A percentile compares a stretch with the other conserved stretches of the same genome.
Evolutionary conservation across 2,329 filamentous ascomycete species (phyloP).

Genomic region (Penicillium capsulatum): DNA sequence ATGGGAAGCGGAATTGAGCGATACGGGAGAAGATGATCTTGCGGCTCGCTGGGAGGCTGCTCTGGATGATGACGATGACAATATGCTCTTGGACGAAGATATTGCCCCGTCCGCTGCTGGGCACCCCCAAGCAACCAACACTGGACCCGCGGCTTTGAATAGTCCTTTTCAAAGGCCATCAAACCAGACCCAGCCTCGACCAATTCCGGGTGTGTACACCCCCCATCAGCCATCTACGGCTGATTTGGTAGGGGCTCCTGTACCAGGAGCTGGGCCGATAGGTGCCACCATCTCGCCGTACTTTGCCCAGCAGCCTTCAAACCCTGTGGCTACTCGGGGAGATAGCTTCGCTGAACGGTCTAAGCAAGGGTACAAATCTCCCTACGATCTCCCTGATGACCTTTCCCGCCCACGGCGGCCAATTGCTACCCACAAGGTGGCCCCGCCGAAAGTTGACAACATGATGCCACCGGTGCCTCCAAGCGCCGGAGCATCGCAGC

Average conservation of each 20-base stretch:
- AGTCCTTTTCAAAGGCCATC: slow-evolving; percentile 28
- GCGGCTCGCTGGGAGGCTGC: slow-evolving; percentile 61
- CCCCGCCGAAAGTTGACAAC: slow-evolving; percentile 42
- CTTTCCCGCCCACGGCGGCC: slow-evolving; percentile 63
- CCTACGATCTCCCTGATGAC: slow-evolving; percentile 92
- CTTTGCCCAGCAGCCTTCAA: slow-evolving; percentile 26
- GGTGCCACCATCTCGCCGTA: slow-evolving; percentile 20
- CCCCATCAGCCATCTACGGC: slow-evolving; percentile 50
- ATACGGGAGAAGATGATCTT: slow-evolving; percentile 58
- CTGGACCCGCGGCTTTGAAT: slow-evolving; percentile 15
- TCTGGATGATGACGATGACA: slow-evolving; percentile 65
- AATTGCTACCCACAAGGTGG: slow-evolving; percentile 54
- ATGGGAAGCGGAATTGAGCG: slow-evolving; percentile 77
- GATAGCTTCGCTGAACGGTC: slow-evolving; percentile 88
- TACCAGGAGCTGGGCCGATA: slow-evolving; percentile 18
- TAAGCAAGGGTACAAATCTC: slow-evolving; percentile 88
- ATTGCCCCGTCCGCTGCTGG: slow-evolving; percentile 22
- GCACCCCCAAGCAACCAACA: slow-evolving; percentile 19
- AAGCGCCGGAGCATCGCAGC: slow-evolving; percentile 51
- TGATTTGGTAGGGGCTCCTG: slow-evolving; percentile 40
- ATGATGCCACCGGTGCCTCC: slow-evolving; percentile 54
- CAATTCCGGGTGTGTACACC: slow-evolving; percentile 45
- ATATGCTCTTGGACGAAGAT: slow-evolving; percentile 69
- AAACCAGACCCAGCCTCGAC: slow-evolving; percentile 18
- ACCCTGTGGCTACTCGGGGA: slow-evolving; percentile 47